Evolutionary conservation across 2,329 filamentous ascomycete species (phyloP).

Genomic region (Fonsecaea erecta): DNA sequence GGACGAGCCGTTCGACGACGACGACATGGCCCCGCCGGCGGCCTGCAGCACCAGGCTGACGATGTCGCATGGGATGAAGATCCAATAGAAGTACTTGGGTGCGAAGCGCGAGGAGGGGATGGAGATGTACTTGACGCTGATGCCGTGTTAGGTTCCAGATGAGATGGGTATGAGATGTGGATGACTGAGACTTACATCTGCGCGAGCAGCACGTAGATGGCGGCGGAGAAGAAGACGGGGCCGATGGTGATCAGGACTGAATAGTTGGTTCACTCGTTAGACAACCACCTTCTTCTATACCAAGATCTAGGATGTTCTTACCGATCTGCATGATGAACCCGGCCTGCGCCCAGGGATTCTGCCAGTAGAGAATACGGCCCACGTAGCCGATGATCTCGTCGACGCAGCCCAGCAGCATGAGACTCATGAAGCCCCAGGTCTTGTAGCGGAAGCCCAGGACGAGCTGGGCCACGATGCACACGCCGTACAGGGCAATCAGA

Average conservation of each 20-base stretch:
- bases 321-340: constrained; percentile 71
- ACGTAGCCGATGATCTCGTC: constrained; percentile 67
- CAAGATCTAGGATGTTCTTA: constrained; percentile 41
- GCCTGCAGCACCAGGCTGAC: constrained; percentile 51
- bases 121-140: constrained; percentile 46
- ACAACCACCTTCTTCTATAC: background rate
- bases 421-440: constrained; percentile 50
- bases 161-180: constrained; percentile 38
- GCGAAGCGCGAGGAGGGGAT: constrained; percentile 48
- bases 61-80: constrained; percentile 50
- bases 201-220: constrained; percentile 69
- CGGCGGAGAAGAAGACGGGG: constrained; percentile 64
- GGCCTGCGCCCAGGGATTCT: constrained; percentile 62
- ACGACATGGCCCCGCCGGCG: constrained; percentile 47
- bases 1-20: constrained; percentile 33
- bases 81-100: constrained; percentile 43
- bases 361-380: constrained; percentile 62
- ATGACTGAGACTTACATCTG: constrained; percentile 40
- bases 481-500: constrained; percentile 51
- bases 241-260: constrained; percentile 63
- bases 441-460: constrained; percentile 45
- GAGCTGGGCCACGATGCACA: constrained; percentile 47
- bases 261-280: background rate
- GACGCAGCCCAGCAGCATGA: constrained; percentile 61
- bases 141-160: background rate